These are phyloP conservation scores for Pichia scutulata DNA, from an alignment of 805 yeast genomes.

Conservation along the genomic window DNA sequence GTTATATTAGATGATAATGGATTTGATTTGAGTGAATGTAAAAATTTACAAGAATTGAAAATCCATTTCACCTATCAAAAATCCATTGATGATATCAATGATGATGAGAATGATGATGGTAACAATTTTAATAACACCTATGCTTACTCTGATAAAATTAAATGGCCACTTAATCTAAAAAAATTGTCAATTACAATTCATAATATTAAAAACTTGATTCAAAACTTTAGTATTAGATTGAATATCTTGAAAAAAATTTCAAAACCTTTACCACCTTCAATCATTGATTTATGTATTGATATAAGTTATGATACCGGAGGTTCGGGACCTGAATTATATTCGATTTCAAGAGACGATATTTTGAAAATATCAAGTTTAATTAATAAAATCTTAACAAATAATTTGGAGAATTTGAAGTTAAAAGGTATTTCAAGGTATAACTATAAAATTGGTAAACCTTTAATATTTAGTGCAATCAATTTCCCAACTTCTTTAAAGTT, in stretches of 20 bases:
- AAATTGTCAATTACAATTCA: slow-evolving; percentile 25
- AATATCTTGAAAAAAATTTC: slow-evolving; percentile 22
- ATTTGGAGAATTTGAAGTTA: slow-evolving; percentile 22
- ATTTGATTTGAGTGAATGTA: slow-evolving; percentile 23
- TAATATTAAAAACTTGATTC: slow-evolving; percentile 23
- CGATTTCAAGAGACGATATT: slow-evolving; percentile 25
- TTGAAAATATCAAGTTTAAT: slow-evolving; percentile 21
- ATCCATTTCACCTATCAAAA: slow-evolving; percentile 25
- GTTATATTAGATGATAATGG: slow-evolving; percentile 24
- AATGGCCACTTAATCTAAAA: slow-evolving; percentile 24
- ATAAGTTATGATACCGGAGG: slow-evolving; percentile 28
- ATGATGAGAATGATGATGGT: slow-evolving; percentile 1
- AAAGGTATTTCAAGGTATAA: slow-evolving; percentile 27
- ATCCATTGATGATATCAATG: slow-evolving; percentile 10
- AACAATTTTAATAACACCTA: background rate
- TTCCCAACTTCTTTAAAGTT: slow-evolving; percentile 22
- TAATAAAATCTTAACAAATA: slow-evolving; percentile 21
- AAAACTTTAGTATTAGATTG: slow-evolving; percentile 23
- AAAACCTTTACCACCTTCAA: slow-evolving; percentile 23
- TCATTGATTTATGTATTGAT: slow-evolving; percentile 24
- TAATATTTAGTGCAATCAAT: slow-evolving; percentile 23
- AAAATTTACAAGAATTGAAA: slow-evolving; percentile 23
- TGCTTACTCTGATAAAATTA: slow-evolving; percentile 12
- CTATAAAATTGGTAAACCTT: slow-evolving; percentile 25
- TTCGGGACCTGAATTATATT: slow-evolving; percentile 23